phyloP scores from a whole-genome alignment of 176 grass and related monocot genomes.

The Musa acuminata region DNA sequence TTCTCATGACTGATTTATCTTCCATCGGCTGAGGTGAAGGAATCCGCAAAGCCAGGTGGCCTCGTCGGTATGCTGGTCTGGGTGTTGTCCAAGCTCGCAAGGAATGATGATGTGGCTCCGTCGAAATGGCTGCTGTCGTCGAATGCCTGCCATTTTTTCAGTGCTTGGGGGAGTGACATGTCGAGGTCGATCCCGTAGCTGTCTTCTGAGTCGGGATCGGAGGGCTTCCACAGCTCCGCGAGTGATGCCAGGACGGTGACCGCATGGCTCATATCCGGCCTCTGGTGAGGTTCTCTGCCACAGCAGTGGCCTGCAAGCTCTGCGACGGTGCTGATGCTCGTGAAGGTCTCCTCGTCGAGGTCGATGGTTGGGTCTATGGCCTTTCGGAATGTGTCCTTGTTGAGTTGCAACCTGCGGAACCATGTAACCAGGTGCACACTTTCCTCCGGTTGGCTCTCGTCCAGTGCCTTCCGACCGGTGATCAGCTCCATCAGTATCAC shows the following conservation, averaged over 20 bases:
- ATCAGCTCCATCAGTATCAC: constrained; percentile 44
- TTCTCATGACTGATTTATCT: not conserved
- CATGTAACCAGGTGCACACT: constrained; percentile 33
- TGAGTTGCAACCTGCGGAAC: constrained; percentile 23
- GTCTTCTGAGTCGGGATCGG: not conserved
- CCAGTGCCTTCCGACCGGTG: constrained; percentile 29
- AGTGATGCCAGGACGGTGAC: constrained; percentile 26
- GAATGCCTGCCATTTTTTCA: constrained; percentile 9
- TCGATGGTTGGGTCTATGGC: constrained; percentile 28
- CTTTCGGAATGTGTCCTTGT: constrained; percentile 20
- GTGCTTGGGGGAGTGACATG: constrained; percentile 9
- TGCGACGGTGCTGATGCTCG: constrained; percentile 24
- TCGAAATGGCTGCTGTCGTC: constrained; percentile 6
- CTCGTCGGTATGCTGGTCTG: constrained; percentile 9
- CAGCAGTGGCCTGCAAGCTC: constrained; percentile 33
- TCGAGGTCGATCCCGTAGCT: constrained; percentile 8
- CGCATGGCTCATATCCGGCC: constrained; percentile 33
- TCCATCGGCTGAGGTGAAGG: constrained; percentile 5
- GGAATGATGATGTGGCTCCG: not conserved
- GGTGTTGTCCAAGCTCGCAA: constrained; percentile 3
- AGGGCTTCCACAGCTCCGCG: constrained; percentile 2
- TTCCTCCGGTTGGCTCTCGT: constrained; percentile 21
- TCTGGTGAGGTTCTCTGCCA: constrained; percentile 23
- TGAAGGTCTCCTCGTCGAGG: constrained; percentile 25
- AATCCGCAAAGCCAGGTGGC: constrained; percentile 3